phyloP scores from a whole-genome alignment of 2,329 filamentous ascomycete genomes.

The Scytalidium sp. region DNA sequence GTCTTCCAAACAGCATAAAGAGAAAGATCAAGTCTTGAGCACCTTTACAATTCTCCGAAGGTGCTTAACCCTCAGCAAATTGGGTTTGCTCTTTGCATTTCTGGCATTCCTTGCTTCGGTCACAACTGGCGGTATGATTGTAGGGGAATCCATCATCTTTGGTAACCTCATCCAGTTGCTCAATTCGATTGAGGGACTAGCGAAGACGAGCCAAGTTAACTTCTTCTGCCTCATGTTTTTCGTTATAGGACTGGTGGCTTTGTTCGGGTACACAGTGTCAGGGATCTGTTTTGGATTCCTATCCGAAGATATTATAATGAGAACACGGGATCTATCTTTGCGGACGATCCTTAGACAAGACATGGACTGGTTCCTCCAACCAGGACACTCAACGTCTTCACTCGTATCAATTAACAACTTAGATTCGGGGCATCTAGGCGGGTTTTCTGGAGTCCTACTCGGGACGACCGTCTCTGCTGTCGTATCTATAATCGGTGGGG shows the following conservation, averaged over 20 bases:
- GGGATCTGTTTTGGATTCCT: constrained; percentile 50
- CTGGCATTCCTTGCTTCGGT: constrained; percentile 41
- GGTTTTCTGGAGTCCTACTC: constrained; percentile 67
- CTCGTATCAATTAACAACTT: constrained; percentile 67
- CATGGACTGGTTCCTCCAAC: constrained; percentile 68
- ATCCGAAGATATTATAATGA: constrained; percentile 63
- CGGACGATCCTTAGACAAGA: constrained; percentile 64
- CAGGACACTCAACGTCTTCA: constrained; percentile 56
- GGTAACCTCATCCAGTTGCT: constrained; percentile 48
- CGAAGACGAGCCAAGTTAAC: constrained; percentile 20
- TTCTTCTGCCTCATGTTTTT: constrained; percentile 44
- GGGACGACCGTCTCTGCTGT: constrained; percentile 66
- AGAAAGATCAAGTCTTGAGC: background rate
- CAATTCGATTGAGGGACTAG: constrained; percentile 38
- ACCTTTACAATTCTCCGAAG: constrained; percentile 19
- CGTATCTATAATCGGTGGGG: constrained; percentile 65
- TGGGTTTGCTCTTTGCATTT: constrained; percentile 34
- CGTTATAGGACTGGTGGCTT: constrained; percentile 49
- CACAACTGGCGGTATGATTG: constrained; percentile 43
- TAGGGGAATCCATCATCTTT: constrained; percentile 54
- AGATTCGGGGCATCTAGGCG: constrained; percentile 64
- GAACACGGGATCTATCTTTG: constrained; percentile 61
- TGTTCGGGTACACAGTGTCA: constrained; percentile 59
- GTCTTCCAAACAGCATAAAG: background rate
- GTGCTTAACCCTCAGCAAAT: constrained; percentile 29